Percentiles rank a stretch among this genome's conserved stretches.
phyloP scores from a whole-genome alignment of 2,329 filamentous ascomycete genomes.

The Aquanectria penicillioides region DNA sequence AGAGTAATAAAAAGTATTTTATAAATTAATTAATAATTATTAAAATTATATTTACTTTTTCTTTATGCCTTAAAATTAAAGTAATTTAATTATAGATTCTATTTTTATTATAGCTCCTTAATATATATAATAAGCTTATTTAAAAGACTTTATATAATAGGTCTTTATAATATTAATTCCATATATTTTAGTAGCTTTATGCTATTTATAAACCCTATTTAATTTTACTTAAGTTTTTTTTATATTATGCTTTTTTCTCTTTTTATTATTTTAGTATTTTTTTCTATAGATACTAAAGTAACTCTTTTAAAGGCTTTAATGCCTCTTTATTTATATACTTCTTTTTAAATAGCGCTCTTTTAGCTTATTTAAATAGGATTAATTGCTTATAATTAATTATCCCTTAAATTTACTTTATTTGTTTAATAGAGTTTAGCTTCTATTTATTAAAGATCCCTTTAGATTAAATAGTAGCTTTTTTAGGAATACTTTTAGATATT shows the following conservation, averaged over 20 bases:
- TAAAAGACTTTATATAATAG: not conserved
- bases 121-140: not conserved
- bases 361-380: constrained; percentile 3
- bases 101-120: not conserved
- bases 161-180: not conserved
- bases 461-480: no score
- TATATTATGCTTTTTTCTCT: not conserved
- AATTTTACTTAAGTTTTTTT: not conserved
- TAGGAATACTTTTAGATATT: no score
- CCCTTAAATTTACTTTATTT: not conserved
- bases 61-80: no score
- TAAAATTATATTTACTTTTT: no score
- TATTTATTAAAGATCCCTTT: not conserved
- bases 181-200: not conserved
- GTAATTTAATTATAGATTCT: no score
- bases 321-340: not conserved
- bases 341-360: constrained; percentile 3
- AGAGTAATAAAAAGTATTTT: no score
- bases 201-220: not conserved
- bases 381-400: not conserved
- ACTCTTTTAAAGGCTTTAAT: not conserved
- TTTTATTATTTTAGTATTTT: not conserved
- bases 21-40: no score
- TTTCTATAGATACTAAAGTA: not conserved
- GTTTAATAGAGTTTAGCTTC: not conserved